phyloP scores from a whole-genome alignment of 73 alveolate species.

The Paramecium octaurelia region DNA sequence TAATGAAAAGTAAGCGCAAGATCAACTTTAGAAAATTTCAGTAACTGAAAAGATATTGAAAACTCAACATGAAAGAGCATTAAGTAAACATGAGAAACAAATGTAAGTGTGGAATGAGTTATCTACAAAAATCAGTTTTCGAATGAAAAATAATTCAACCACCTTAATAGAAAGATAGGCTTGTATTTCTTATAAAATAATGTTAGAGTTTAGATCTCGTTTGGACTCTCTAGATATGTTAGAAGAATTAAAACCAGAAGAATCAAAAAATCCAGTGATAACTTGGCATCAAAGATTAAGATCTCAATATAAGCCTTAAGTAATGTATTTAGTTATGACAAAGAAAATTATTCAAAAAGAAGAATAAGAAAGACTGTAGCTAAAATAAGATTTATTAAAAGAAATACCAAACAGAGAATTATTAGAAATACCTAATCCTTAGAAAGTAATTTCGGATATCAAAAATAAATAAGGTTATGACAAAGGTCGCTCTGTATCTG shows the following conservation, averaged over 20 bases:
- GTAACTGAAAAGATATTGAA: neutral
- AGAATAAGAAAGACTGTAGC: neutral
- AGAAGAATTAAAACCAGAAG: neutral
- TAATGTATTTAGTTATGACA: neutral
- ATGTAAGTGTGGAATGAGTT: neutral
- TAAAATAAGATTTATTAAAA: neutral
- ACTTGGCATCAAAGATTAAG: conserved; percentile 34
- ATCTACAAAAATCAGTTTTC: neutral
- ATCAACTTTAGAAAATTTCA: neutral
- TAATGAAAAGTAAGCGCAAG: neutral
- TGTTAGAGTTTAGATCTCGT: neutral
- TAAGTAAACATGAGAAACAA: neutral
- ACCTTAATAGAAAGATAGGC: neutral
- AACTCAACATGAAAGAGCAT: neutral
- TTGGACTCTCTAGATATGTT: conserved; percentile 20
- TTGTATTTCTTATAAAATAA: neutral
- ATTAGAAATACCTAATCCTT: neutral
- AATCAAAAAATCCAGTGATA: conserved; percentile 3
- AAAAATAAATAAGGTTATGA: neutral
- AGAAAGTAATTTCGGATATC: neutral
- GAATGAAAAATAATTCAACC: neutral
- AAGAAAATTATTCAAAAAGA: neutral
- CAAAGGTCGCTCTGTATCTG: neutral
- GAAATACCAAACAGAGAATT: neutral
- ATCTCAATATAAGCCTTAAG: neutral